Base-by-base conservation (phyloP, 1,284 basidiomycete species). In the Cutaneotrichosporon curvatum region DNA sequence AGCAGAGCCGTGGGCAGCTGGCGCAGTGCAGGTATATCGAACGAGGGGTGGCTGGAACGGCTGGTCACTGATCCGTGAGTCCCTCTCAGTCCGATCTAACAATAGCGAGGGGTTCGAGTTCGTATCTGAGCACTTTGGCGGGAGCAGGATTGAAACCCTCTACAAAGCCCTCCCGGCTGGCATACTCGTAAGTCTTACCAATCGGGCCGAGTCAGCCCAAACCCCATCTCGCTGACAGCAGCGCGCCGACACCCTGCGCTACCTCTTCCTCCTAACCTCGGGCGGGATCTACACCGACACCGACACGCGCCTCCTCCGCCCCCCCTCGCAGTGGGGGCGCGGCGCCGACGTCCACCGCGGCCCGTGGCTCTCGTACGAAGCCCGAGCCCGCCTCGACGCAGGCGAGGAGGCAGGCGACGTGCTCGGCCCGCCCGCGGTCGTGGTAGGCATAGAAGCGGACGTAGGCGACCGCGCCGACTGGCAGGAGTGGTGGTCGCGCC, bases 201-300 rank as follows among this genome's bases (percentile, higher is more conserved):
- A 28, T 28, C 12, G 7, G 25, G 8, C 25, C 12, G 25, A 28
- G 8, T 12, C 12, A 12, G 7, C 8, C 25, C 25, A 28, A n/a
- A 34, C 8, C 8, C 14, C 32, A 30, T 30, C 14, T 15, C 9
- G 32, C 32, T 45, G 19, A 49, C 31, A 2, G 18, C 47, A 67
- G 64, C 55, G 56, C 19, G 58, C 67, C 15, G 70, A 72, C 38
- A 55, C 59, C 36, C 47, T 71, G 4, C 60, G 72, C 5, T 73
- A 73, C 43, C 62, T 73, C n/a, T 41, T 72, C 2, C 46, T 73
- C 2, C 48, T 66, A 14, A 42, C 73, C 8, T 48, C 62, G 33
- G 72, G 72, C 28, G 72, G 72, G 2, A 68, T 73, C 43, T 73
- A 73, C 56, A 52, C 61, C 11, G 72, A 73, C 46, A 69, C 65